A percentile compares a stretch with the other conserved stretches of the same genome.
Conservation (phyloP, 2,329 filamentous ascomycete species). For the Thelonectria blattea region DNA sequence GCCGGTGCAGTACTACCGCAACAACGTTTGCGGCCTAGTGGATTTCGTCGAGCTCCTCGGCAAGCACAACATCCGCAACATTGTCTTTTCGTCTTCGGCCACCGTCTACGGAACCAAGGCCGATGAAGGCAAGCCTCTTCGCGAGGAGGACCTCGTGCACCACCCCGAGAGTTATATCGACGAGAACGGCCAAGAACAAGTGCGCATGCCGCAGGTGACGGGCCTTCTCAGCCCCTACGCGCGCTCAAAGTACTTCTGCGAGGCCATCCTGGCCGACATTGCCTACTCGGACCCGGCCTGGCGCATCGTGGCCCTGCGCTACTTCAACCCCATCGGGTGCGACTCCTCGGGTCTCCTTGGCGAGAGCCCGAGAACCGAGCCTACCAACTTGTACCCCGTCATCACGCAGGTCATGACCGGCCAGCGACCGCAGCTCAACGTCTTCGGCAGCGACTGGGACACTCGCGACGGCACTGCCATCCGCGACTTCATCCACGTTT, state of each 20-base stretch:
- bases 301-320: constrained; percentile 68
- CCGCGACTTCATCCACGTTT: constrained; percentile 72
- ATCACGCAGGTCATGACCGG: constrained; percentile 67
- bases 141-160: constrained; percentile 49
- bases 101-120: constrained; percentile 68
- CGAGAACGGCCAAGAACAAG: constrained; percentile 47
- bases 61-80: constrained; percentile 66
- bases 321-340: constrained; percentile 73
- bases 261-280: constrained; percentile 68
- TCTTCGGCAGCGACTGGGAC: constrained; percentile 70
- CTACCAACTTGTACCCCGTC: constrained; percentile 70
- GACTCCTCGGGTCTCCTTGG: constrained; percentile 68
- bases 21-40: constrained; percentile 70
- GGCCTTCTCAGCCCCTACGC: constrained; percentile 71
- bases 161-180: constrained; percentile 54
- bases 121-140: constrained; percentile 56
- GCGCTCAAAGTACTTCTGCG: constrained; percentile 71
- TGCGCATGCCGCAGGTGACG: constrained; percentile 29
- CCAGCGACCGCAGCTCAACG: constrained; percentile 56
- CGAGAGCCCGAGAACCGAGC: constrained; percentile 66
- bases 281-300: constrained; percentile 65
- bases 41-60: constrained; percentile 63
- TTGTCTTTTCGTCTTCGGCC: constrained; percentile 72
- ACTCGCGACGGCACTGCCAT: constrained; percentile 70
- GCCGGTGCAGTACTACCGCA: constrained; percentile 69